Evolutionary conservation across 768 basidiomycete genomes (phyloP).

Genomic region (Rubroboletus pulcherrimus): DNA sequence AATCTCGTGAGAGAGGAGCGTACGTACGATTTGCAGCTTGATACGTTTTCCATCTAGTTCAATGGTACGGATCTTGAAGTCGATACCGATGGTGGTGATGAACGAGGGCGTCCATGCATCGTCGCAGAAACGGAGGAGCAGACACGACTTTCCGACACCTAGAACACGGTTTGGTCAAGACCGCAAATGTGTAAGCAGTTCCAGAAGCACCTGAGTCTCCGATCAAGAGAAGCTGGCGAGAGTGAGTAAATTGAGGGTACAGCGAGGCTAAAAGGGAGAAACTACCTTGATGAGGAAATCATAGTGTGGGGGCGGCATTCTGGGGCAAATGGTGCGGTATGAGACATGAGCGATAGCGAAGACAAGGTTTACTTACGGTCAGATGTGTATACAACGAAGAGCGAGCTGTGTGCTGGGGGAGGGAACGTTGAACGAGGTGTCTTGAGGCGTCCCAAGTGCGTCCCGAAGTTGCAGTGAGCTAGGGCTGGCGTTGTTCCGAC

Average conservation of each 20-base stretch:
- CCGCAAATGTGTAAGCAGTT: neutral
- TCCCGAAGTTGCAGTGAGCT: neutral
- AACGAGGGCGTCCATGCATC: conserved; percentile 99
- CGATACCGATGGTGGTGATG: conserved; percentile 98
- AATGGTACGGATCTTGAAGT: conserved; percentile 99
- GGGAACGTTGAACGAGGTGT: neutral
- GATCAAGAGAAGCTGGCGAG: conserved; percentile 79
- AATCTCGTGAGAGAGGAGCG: neutral
- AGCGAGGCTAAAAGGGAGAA: conserved; percentile 7
- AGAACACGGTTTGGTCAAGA: conserved; percentile 15
- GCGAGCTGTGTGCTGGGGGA: neutral
- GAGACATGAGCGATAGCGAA: neutral
- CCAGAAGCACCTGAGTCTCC: conserved; percentile 78
- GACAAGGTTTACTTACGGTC: neutral
- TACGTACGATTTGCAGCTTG: conserved; percentile 94
- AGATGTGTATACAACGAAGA: neutral
- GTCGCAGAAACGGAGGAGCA: conserved; percentile 96
- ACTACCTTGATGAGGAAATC: conserved; percentile 92
- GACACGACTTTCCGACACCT: conserved; percentile 96
- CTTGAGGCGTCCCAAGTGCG: neutral
- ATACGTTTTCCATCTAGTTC: conserved; percentile 97
- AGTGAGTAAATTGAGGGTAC: neutral
- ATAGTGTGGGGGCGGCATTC: conserved; percentile 91
- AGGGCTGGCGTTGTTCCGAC: neutral
- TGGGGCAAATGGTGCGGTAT: neutral